Base-by-base conservation (phyloP, 1,284 basidiomycete genomes). In the Fomes fomentarius region DNA sequence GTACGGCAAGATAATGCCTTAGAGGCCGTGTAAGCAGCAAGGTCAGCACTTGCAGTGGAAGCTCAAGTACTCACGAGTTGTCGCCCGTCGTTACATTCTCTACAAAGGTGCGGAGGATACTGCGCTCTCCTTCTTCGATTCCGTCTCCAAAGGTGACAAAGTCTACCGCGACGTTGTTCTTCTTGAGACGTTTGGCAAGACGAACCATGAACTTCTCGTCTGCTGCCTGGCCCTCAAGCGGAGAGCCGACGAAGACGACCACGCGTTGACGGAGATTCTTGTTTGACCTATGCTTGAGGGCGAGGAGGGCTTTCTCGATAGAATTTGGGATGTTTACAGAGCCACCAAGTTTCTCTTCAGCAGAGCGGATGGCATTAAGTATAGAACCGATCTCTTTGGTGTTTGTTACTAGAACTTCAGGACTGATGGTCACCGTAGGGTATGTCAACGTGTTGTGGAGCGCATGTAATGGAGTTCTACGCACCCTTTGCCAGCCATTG, bases 91-190 rank as follows among this genome's bases (percentile, higher is more conserved):
- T 85, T 42, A 87, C 84, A 43, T 85, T 85, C 44, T 93, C 93
- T 41, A 94, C 82, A 64, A 96, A 92, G 3, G 85, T 79, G 66
- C 78, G 81, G 46, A 95, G 77, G 52, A 91, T 82, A 11, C 76
- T 77, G 52, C 80, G 78, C 53, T 82, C 85, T 24, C 80, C 80
- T 56, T 85, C 82, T 65, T 89, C 87, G 47, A 89, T 83, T 5
- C 83, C 85, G 61, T 87, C 85, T 0, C 89, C 85, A 63, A 88
- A 98, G 15, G 84, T 87, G 35, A 98, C 78, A 54, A 99, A 80
- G 73, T 99, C 96, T 12, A 99, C 84, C 0, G 95, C 92, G 37
- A 99, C 94, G 66, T 98, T 99, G 74, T 98, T 99, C 88, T 99
- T 99, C 80, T 98, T 97, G 63, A 99, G 80, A 73, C 94, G 96